phyloP scores from a whole-genome alignment of 139 green algal genomes.

The Chlorella sp. region DNA sequence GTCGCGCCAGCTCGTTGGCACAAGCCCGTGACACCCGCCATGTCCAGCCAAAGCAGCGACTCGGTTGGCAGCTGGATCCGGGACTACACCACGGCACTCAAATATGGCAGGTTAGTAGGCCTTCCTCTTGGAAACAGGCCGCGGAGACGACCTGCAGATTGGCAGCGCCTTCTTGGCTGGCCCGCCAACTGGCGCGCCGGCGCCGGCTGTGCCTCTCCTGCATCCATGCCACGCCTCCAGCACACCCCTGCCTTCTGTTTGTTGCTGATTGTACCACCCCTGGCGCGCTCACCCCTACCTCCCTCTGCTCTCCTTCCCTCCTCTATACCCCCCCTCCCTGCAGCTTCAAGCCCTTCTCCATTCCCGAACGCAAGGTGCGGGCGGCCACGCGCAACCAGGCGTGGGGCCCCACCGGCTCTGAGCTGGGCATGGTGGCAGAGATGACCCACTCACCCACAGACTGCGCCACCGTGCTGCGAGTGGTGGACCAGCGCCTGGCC shows the following conservation, averaged over 20 bases:
- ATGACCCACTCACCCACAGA: conserved; percentile 56
- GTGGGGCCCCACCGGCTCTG: conserved; percentile 78
- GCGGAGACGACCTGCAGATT: too few relatives aligned
- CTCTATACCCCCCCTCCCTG: not conserved
- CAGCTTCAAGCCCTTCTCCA: conserved; percentile 66
- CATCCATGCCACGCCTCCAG: too few relatives aligned
- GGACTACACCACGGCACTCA: conserved; percentile 80
- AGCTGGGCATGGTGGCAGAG: conserved; percentile 75
- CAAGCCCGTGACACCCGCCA: not conserved
- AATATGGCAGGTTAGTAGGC: conserved; percentile 39
- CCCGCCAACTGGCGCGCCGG: not conserved
- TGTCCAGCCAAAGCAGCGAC: conserved; percentile 13
- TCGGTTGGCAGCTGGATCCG: conserved; percentile 57
- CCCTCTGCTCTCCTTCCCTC: not conserved
- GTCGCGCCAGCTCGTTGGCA: not conserved
- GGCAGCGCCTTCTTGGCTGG: not conserved
- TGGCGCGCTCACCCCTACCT: not conserved
- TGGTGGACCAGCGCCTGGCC: conserved; percentile 72
- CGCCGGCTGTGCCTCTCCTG: too few relatives aligned
- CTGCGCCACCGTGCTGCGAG: conserved; percentile 72
- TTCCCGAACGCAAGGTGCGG: conserved; percentile 68
- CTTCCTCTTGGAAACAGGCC: too few relatives aligned
- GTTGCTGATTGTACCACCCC: not conserved
- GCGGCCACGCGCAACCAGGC: conserved; percentile 80
- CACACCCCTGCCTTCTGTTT: too few relatives aligned